Conservation (phyloP, 306 rosid genomes). For the Pyrus betulifolia region DNA sequence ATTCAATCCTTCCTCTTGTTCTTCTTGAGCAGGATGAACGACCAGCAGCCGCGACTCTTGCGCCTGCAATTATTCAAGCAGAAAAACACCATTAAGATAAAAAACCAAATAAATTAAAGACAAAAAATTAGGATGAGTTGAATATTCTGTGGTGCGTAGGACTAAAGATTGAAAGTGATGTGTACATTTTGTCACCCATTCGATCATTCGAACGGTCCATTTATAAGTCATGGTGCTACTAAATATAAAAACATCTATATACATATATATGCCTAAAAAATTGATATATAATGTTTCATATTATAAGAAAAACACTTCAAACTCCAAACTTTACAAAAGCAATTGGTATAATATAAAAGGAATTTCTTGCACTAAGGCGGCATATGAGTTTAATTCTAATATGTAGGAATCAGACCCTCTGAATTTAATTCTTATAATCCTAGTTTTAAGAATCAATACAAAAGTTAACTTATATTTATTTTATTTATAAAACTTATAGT, state of each 20-base stretch:
- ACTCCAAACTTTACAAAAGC: neutral
- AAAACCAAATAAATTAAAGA: neutral
- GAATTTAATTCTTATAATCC: too few species aligned
- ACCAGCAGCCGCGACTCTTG: constrained; percentile 22
- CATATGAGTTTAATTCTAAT: too few species aligned
- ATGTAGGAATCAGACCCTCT: too few species aligned
- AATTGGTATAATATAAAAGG: too few species aligned
- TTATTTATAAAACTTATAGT: too few species aligned
- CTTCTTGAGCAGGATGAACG: constrained; percentile 12
- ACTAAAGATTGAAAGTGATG: neutral
- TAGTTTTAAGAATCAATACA: too few species aligned
- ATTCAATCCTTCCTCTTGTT: constrained; percentile 8
- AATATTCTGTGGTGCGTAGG: neutral
- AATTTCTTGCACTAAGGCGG: too few species aligned
- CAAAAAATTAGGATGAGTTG: neutral
- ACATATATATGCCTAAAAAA: neutral
- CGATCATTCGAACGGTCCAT: neutral
- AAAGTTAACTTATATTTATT: too few species aligned
- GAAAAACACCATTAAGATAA: neutral
- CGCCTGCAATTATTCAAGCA: constrained; percentile 8
- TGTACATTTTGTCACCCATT: neutral
- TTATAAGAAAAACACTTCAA: too few species aligned
- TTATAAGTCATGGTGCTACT: neutral
- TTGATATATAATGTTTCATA: too few species aligned
- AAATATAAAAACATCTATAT: too few species aligned